Conservation (phyloP, 352 stramenopile genomes). For the Saprolegnia parasitica region DNA sequence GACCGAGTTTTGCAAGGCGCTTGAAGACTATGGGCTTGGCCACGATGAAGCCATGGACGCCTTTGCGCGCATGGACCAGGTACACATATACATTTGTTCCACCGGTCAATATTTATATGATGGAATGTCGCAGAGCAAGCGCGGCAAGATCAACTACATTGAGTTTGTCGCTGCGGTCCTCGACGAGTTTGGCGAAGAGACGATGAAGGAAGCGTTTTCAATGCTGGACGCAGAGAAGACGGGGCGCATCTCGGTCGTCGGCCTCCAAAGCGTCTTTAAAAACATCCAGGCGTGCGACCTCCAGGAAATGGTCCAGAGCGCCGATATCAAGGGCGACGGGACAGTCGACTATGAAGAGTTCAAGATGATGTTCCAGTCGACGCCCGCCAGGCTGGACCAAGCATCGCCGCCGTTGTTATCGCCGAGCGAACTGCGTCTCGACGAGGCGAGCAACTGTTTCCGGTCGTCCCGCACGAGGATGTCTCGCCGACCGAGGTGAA, state of each 20-base stretch:
- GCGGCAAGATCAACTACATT: constrained; percentile 89
- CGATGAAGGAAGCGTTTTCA: constrained; percentile 88
- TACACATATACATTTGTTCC: too few relatives aligned
- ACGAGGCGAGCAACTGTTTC: constrained; percentile 6
- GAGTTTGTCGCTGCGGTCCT: constrained; percentile 95
- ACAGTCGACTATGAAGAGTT: constrained; percentile 90
- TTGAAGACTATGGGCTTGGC: constrained; percentile 82
- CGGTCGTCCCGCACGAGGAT: not conserved
- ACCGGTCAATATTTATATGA: too few relatives aligned
- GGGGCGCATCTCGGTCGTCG: constrained; percentile 87
- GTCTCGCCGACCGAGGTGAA: not conserved
- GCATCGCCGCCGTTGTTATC: constrained; percentile 31
- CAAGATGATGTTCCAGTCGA: constrained; percentile 48
- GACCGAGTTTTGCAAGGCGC: constrained; percentile 90
- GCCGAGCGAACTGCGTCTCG: not conserved
- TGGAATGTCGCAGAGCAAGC: constrained; percentile 54
- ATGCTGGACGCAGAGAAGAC: constrained; percentile 87
- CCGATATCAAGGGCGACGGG: constrained; percentile 70
- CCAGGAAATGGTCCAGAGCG: constrained; percentile 87
- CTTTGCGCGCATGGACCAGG: constrained; percentile 69
- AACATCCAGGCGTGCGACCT: constrained; percentile 84
- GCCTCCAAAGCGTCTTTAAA: constrained; percentile 83
- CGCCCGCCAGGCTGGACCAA: constrained; percentile 32
- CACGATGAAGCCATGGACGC: constrained; percentile 72
- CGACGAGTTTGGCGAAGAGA: constrained; percentile 87